Conservation (phyloP, 441 rosid species). For the Hura crepitans region DNA sequence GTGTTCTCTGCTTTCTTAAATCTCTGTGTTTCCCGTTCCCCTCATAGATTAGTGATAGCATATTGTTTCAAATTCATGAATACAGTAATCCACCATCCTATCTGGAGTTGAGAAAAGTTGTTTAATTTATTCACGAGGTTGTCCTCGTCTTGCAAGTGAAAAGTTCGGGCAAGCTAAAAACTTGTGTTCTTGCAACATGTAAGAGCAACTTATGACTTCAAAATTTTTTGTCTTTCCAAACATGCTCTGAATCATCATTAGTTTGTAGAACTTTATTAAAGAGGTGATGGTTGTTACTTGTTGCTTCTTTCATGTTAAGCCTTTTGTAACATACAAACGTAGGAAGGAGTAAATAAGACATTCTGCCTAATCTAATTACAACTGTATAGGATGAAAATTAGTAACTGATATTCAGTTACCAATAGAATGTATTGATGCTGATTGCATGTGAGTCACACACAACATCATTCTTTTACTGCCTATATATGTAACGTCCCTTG, state of each 20-base stretch:
- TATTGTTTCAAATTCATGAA: neutral
- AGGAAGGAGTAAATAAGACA: too few relatives aligned
- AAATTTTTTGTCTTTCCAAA: neutral
- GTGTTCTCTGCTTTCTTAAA: neutral
- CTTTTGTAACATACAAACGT: too few relatives aligned
- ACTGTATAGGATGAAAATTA: too few relatives aligned
- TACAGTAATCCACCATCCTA: neutral
- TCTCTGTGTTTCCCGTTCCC: neutral
- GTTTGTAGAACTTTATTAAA: neutral
- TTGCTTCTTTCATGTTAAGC: neutral
- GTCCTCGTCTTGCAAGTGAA: neutral
- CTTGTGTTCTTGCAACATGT: neutral
- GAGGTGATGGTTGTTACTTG: neutral
- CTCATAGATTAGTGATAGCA: neutral
- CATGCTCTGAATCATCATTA: neutral
- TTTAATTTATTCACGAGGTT: neutral
- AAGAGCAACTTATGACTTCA: neutral
- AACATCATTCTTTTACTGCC: too few relatives aligned
- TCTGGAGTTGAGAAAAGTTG: neutral
- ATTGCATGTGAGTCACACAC: too few relatives aligned
- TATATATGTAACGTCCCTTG: too few relatives aligned
- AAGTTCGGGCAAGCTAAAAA: neutral
- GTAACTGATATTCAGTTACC: too few relatives aligned
- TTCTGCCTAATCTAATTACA: too few relatives aligned
- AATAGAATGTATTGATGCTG: too few relatives aligned